A percentile compares a stretch with the other conserved stretches of the same genome.
Conservation (phyloP, 1,284 basidiomycete species). For the Rhodotorula mucilaginosa region DNA sequence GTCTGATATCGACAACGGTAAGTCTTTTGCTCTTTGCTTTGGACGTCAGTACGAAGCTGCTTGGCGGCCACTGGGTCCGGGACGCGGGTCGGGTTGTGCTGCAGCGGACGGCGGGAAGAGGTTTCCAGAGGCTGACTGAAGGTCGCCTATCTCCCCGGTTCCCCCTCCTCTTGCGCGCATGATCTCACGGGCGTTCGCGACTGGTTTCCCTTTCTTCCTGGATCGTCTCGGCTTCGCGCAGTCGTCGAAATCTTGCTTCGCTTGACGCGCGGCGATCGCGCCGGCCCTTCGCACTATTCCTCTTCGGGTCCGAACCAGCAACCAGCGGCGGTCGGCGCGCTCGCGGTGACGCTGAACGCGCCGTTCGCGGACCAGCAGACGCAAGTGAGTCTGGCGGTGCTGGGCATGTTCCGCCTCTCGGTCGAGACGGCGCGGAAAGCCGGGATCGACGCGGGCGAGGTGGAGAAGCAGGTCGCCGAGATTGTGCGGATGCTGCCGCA, state of each 20-base stretch:
- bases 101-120: not conserved
- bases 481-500: constrained; percentile 81
- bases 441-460: constrained; percentile 63
- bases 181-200: not conserved
- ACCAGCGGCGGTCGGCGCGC: constrained; percentile 52
- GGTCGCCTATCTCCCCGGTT: not conserved
- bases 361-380: constrained; percentile 84
- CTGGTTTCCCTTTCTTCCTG: not conserved
- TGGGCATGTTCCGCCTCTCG: constrained; percentile 81
- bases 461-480: constrained; percentile 77
- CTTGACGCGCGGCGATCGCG: constrained; percentile 74
- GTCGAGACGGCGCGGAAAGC: constrained; percentile 75
- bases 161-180: not conserved
- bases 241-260: constrained; percentile 83
- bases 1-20: constrained; percentile 66
- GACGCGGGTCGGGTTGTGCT: not conserved
- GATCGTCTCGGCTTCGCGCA: not conserved
- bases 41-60: not conserved
- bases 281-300: constrained; percentile 55
- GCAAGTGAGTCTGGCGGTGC: constrained; percentile 83
- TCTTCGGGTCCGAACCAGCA: constrained; percentile 28
- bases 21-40: not conserved
- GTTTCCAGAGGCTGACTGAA: constrained; percentile 4
- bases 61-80: too few relatives aligned
- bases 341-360: constrained; percentile 61